Evolutionary conservation across 129 eudicot genomes (phyloP), one percentile per base, ranked within the genome.

Genomic region (Artemisia annua): DNA sequence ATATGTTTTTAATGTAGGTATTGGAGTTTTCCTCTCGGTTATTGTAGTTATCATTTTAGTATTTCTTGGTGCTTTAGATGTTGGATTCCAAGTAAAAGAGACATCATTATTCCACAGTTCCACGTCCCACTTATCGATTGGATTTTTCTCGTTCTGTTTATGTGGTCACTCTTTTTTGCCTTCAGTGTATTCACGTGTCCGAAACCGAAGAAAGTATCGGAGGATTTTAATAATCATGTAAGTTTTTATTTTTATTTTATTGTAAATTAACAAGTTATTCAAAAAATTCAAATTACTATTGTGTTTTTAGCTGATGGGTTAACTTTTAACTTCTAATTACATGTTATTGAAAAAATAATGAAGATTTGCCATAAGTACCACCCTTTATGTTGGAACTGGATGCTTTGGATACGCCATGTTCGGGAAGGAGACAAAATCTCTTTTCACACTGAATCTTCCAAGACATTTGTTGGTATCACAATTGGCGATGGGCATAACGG

Each of bases 341-440:
- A 49, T 49, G 54, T 49, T 49, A 2, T 1, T 49, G 54, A 49
- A 49, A 49, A 49, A 10, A 49, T 49, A 49, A 49, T 12, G 54
- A 49, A 49, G 54, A 49, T 49, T 49, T 49, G 14, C 54, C 54
- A 49, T 49, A 49, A 49, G 54, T 49, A 49, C 54, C 15, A 49
- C 54, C 54, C 54, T 49, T 49, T 49, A 49, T 49, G 54, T 49
- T 49, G 54, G 54, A 49, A 49, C 54, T 12, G 54, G 54, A 49
- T 49, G 54, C 54, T 12, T 10, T 49, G 54, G 53, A 49, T 12
- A 49, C 12, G 54, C 54, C 54, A 49, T 49, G 54, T 49, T 49
- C 54, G 54, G 54, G 54, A 49, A 49, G 54, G 54, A 49, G 54
- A 49, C 54, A 49, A 49, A 49, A 49, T 49, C 54, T 49, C 54